Evolutionary conservation across 495 filamentous ascomycete genomes (phyloP), one percentile per base, ranked within the genome.

Genomic region (Hypoxylon cercidicola): DNA sequence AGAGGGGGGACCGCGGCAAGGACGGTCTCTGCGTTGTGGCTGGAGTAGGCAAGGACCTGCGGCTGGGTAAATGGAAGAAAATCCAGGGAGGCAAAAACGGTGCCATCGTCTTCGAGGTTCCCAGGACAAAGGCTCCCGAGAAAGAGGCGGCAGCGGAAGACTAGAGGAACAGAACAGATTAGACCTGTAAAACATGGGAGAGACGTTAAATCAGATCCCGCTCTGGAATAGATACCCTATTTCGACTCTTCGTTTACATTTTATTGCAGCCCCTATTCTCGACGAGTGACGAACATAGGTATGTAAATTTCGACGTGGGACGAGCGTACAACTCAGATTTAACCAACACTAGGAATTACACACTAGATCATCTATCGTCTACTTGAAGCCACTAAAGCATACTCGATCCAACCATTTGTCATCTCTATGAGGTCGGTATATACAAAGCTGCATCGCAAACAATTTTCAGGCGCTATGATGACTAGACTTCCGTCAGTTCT

Each of bases 1-100:
- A 97, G 71, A 81, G 83, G 48, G 91, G 84, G 8, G 89, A 89
- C 46, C 80, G 83, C 61, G 88, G 82, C 45, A 84, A 85, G 56
- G 89, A 91, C 30, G 91, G 90, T 12, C 68, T 97, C 0, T 93
- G 89, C 60, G 83, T 99, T 39, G 90, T 93, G 34, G 90, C 86
- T 45, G 95, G 88, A 1, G 82, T 93, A 8, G 93, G 92, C 16
- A 96, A 93, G 71, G 93, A 97, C 77, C 87, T 92, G 70, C 83
- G 91, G 18, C 77, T 96, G 30, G 94, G 90, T 1, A 82, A 89
- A 55, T 97, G 91, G 90, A 85, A 84, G 66, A 62, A 83, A 1
- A 73, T 86, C 48, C 75, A 77, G 55, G 77, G 79, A 0, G 93
- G 87, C 2, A 88, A 87, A 65, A 96, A 93, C 72, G 90, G 91